Percentiles rank a stretch among this genome's conserved stretches.
phyloP scores from a whole-genome alignment of 176 grass and related monocot species.

The Microstegium vimineum region DNA sequence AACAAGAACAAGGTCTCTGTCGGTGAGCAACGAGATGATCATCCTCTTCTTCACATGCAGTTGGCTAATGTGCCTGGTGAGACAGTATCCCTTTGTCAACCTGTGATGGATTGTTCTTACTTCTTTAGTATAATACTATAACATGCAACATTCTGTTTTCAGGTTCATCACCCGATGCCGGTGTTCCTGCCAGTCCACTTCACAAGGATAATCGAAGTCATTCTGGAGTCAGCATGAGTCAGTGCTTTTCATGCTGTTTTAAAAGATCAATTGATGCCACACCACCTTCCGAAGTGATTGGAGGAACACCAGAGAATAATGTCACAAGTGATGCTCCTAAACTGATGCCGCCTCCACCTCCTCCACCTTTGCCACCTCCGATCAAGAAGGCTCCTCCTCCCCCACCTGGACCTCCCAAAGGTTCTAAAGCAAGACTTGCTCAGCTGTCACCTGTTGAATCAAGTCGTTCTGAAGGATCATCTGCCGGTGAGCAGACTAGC shows the following conservation, averaged over 20 bases:
- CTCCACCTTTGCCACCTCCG: slow-evolving; percentile 29
- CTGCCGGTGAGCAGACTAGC: slow-evolving; percentile 20
- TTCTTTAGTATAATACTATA: background rate
- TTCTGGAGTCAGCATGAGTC: slow-evolving; percentile 6
- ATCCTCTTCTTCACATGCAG: slow-evolving; percentile 48
- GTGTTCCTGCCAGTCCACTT: background rate
- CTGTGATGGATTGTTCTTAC: background rate
- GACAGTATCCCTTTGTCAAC: background rate
- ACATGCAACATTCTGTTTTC: background rate
- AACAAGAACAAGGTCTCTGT: slow-evolving; percentile 54
- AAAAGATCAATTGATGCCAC: slow-evolving; percentile 10
- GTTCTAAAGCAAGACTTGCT: slow-evolving; percentile 23
- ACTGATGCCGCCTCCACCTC: slow-evolving; percentile 24
- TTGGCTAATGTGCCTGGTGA: slow-evolving; percentile 26
- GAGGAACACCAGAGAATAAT: slow-evolving; percentile 24
- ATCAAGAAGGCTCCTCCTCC: slow-evolving; percentile 21
- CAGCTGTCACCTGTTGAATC: slow-evolving; percentile 36
- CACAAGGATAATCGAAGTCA: slow-evolving; percentile 22
- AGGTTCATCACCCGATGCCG: slow-evolving; percentile 14
- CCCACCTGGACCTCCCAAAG: slow-evolving; percentile 27
- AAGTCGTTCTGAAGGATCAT: slow-evolving; percentile 45
- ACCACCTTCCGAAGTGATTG: background rate
- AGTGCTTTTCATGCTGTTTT: slow-evolving; percentile 43
- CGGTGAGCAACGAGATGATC: slow-evolving; percentile 38
- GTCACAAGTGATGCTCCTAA: slow-evolving; percentile 26